A percentile compares a stretch with the other conserved stretches of the same genome.
Conservation (phyloP, 2,329 filamentous ascomycete genomes). For the Alternaria brassicicola region DNA sequence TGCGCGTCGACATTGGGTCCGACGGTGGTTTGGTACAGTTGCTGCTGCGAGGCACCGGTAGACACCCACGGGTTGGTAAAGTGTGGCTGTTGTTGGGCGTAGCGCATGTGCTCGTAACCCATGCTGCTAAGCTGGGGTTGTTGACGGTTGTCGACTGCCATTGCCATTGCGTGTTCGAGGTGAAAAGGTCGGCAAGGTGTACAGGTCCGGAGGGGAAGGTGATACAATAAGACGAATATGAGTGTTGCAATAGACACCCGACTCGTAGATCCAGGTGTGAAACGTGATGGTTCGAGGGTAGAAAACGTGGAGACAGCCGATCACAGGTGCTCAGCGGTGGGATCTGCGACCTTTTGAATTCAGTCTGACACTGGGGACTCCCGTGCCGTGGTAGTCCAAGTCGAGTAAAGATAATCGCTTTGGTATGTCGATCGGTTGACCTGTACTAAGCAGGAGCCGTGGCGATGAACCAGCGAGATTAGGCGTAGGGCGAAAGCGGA, state of each 20-base stretch:
- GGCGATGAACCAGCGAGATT: constrained; percentile 48
- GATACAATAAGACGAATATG: constrained; percentile 34
- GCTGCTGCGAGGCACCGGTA: constrained; percentile 61
- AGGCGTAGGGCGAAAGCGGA: constrained; percentile 33
- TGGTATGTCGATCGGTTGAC: constrained; percentile 48
- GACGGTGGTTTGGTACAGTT: constrained; percentile 70
- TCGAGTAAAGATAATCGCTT: constrained; percentile 45
- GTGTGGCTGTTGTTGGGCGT: constrained; percentile 64
- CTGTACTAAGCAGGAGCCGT: constrained; percentile 44
- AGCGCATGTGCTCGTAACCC: constrained; percentile 81
- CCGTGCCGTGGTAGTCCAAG: constrained; percentile 40
- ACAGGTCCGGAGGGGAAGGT: constrained; percentile 19
- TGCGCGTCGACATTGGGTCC: constrained; percentile 59
- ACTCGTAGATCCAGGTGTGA: constrained; percentile 38
- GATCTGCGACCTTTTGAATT: constrained; percentile 57
- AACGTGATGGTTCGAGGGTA: constrained; percentile 45
- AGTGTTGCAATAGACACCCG: constrained; percentile 33
- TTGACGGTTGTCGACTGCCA: constrained; percentile 91
- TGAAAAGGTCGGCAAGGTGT: constrained; percentile 3
- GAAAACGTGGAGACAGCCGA: constrained; percentile 58
- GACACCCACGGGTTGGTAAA: constrained; percentile 91
- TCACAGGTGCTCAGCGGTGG: constrained; percentile 54
- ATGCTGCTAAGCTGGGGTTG: constrained; percentile 69
- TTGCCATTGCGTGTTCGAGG: constrained; percentile 70
- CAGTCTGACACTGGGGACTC: constrained; percentile 45